These are phyloP conservation scores for Coix lacrymajobi DNA, from an alignment of 176 grass and related monocot species.

Conservation along the genomic window DNA sequence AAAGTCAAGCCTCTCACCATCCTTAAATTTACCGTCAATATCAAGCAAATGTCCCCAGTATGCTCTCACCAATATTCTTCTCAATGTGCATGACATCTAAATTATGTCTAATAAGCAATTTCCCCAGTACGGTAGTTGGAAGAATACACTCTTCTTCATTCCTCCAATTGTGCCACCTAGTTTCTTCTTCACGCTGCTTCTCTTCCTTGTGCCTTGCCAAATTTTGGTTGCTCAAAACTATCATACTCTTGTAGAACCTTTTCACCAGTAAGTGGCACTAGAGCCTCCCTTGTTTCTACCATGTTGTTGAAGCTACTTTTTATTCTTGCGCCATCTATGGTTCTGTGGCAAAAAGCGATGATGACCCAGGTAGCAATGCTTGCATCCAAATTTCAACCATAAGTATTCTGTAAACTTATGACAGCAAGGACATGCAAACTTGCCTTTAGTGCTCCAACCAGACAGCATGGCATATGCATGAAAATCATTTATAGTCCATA, in stretches of 20 bases:
- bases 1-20: background rate
- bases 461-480: background rate
- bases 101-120: background rate
- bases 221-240: background rate
- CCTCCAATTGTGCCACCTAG: background rate
- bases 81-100: slow-evolving; percentile 17
- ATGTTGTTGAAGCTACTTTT: background rate
- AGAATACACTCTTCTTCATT: background rate
- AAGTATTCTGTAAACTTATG: background rate
- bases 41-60: slow-evolving; percentile 8
- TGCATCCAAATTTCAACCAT: background rate
- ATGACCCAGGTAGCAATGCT: background rate
- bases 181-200: background rate
- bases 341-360: background rate
- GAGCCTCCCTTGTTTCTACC: background rate
- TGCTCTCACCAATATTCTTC: slow-evolving; percentile 1
- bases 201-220: background rate
- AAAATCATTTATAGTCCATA: background rate
- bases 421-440: background rate
- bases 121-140: background rate
- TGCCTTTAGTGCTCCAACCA: background rate
- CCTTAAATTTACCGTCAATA: background rate
- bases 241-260: background rate
- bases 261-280: background rate
- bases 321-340: background rate